Conservation (phyloP, 495 filamentous ascomycete genomes). For the Antarctomyces pellizariae region DNA sequence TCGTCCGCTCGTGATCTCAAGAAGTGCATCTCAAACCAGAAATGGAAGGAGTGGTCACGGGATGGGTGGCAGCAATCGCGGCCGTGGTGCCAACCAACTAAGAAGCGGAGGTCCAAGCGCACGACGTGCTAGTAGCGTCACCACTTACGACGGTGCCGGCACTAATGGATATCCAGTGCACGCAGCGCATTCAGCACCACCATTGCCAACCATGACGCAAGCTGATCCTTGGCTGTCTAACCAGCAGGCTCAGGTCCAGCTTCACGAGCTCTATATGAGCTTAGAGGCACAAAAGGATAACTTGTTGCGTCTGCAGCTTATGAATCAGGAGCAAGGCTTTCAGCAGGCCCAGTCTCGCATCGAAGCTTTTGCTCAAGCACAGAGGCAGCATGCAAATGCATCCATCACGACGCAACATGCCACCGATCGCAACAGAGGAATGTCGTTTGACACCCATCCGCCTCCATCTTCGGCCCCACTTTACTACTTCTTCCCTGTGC, state of each 20-base stretch:
- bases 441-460: conserved; percentile 22
- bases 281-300: conserved; percentile 18
- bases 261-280: conserved; percentile 20
- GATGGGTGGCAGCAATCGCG: conserved; percentile 34
- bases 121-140: conserved; percentile 1
- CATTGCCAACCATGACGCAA: conserved; percentile 13
- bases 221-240: conserved; percentile 22
- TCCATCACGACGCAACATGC: conserved; percentile 7
- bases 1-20: conserved; percentile 19
- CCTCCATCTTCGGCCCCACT: conserved; percentile 25
- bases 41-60: conserved; percentile 30
- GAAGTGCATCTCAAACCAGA: conserved; percentile 25
- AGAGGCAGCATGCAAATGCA: conserved; percentile 17
- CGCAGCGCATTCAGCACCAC: conserved; percentile 7
- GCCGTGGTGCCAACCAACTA: too few species aligned
- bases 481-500: conserved; percentile 19
- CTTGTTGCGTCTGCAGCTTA: conserved; percentile 22
- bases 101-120: too few species aligned
- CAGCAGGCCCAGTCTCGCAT: conserved; percentile 20
- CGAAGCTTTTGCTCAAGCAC: conserved; percentile 21
- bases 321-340: conserved; percentile 22
- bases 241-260: conserved; percentile 15
- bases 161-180: not conserved
- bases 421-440: conserved; percentile 25
- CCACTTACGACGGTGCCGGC: too few species aligned